phyloP scores from a whole-genome alignment of 257 asterid species.

The Solanum arcanum region DNA sequence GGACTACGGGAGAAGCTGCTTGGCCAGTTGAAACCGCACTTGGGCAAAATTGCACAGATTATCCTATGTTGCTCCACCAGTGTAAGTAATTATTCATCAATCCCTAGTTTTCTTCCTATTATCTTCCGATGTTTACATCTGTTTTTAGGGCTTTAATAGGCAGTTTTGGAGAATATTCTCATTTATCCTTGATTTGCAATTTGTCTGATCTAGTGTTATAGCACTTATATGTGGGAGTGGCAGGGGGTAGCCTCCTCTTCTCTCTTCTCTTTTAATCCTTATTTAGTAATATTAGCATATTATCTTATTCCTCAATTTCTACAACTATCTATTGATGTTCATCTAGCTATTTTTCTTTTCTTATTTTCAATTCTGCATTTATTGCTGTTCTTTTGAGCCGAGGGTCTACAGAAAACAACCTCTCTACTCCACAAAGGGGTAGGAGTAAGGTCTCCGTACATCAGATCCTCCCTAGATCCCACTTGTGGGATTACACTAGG shows the following conservation, averaged over 20 bases:
- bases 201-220: background rate
- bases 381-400: background rate
- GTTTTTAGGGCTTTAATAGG: background rate
- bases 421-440: background rate
- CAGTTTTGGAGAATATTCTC: background rate
- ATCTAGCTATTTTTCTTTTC: background rate
- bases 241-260: background rate
- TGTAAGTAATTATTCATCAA: conserved; percentile 31
- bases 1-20: conserved; percentile 67
- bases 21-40: conserved; percentile 47
- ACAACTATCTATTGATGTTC: background rate
- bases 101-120: background rate
- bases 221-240: background rate
- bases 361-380: background rate
- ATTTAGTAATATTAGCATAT: background rate
- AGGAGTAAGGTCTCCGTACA: background rate
- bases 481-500: background rate
- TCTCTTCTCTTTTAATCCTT: background rate
- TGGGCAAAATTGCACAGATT: conserved; percentile 41
- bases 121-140: background rate
- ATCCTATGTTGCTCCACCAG: conserved; percentile 57
- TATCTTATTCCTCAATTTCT: background rate
- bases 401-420: background rate
- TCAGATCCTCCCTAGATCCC: background rate
- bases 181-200: background rate